These are phyloP conservation scores for Cyberlindnera amylophila DNA, from an alignment of 805 yeast genomes.

Conservation along the genomic window DNA sequence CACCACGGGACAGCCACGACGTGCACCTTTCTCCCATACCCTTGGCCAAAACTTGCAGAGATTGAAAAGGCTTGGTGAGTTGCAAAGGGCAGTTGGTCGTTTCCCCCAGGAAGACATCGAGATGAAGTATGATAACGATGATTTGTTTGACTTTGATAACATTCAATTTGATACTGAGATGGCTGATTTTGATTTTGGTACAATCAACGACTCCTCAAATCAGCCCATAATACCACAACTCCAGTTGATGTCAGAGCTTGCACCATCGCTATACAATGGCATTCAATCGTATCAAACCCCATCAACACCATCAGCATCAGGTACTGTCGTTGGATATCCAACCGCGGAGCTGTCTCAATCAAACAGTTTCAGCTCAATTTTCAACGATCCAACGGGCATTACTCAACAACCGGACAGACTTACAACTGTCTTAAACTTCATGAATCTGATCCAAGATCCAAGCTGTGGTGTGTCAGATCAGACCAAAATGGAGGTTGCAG, in stretches of 20 bases:
- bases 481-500: constrained; percentile 10
- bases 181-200: constrained; percentile 8
- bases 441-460: constrained; percentile 13
- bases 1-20: constrained; percentile 14
- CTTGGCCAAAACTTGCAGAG: constrained; percentile 26
- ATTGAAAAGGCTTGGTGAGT: constrained; percentile 21
- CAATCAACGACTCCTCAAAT: no score
- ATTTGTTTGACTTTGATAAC: constrained; percentile 8
- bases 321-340: not conserved
- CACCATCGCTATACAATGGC: not conserved
- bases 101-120: not conserved
- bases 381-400: not conserved
- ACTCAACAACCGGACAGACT: constrained; percentile 2
- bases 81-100: constrained; percentile 12
- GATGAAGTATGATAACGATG: constrained; percentile 2
- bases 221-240: constrained; percentile 8
- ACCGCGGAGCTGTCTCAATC: not conserved
- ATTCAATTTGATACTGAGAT: constrained; percentile 10
- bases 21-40: constrained; percentile 27
- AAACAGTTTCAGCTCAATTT: not conserved
- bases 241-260: constrained; percentile 26
- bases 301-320: not conserved
- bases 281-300: not conserved
- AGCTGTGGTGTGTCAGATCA: constrained; percentile 8
- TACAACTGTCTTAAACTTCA: constrained; percentile 8